phyloP scores from a whole-genome alignment of 495 filamentous ascomycete species.

The Penicillium riverlandense region DNA sequence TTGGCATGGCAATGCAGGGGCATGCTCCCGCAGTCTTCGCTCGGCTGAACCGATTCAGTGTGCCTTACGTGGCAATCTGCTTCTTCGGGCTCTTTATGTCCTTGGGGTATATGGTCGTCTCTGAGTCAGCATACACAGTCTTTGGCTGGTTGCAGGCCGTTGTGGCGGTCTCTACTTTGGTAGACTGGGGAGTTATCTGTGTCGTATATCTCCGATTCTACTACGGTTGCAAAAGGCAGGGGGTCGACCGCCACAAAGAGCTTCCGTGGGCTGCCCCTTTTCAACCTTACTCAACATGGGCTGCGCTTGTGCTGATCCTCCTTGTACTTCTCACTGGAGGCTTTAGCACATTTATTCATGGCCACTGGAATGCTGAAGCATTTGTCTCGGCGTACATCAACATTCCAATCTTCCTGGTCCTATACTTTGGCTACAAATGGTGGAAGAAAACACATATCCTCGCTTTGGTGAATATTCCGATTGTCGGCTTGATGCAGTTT shows the following conservation, averaged over 20 bases:
- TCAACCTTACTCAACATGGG: constrained; percentile 42
- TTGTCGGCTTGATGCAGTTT: constrained; percentile 1
- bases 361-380: constrained; percentile 15
- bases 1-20: constrained; percentile 25
- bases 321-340: constrained; percentile 21
- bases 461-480: constrained; percentile 35
- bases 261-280: constrained; percentile 38
- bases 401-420: constrained; percentile 40
- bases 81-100: constrained; percentile 38
- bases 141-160: constrained; percentile 50
- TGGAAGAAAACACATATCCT: constrained; percentile 43
- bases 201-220: constrained; percentile 47
- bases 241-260: constrained; percentile 17
- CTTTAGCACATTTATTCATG: constrained; percentile 37
- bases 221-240: constrained; percentile 37
- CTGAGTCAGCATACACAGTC: constrained; percentile 39
- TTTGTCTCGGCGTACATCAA: constrained; percentile 24
- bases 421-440: constrained; percentile 45
- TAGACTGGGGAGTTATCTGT: constrained; percentile 45
- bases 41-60: constrained; percentile 49
- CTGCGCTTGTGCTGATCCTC: constrained; percentile 32
- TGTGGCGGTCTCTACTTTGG: constrained; percentile 38
- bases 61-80: constrained; percentile 44
- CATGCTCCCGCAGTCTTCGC: constrained; percentile 34
- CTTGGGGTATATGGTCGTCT: constrained; percentile 47